A percentile compares a stretch with the other conserved stretches of the same genome.
These are phyloP conservation scores for Pittosporum tobira DNA, from an alignment of 129 eudicot species.

Conservation along the genomic window DNA sequence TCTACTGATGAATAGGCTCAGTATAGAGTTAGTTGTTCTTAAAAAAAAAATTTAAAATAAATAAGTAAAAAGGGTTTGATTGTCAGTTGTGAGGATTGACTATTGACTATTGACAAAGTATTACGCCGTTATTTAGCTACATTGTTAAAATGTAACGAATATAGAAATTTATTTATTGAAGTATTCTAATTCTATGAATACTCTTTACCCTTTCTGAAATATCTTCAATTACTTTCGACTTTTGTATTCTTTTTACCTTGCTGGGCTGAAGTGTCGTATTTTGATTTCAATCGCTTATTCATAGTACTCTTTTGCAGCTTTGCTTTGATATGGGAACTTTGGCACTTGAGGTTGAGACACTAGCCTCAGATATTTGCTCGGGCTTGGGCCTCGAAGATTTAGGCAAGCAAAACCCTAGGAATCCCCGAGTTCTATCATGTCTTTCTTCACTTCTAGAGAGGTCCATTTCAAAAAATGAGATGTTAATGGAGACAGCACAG, in stretches of 20 bases:
- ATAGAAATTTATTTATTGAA: no score
- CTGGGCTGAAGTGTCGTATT: neutral
- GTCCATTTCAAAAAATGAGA: slow-evolving; percentile 46
- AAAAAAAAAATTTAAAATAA: no score
- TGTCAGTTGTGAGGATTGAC: neutral
- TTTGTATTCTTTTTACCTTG: neutral
- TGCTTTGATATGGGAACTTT: slow-evolving; percentile 37
- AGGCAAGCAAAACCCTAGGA: slow-evolving; percentile 28
- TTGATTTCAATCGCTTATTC: neutral
- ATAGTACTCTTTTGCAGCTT: slow-evolving; percentile 20
- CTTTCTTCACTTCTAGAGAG: slow-evolving; percentile 52
- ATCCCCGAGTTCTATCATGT: slow-evolving; percentile 49
- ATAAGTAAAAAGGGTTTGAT: no score
- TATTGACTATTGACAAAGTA: neutral
- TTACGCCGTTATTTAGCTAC: neutral
- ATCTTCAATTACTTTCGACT: neutral
- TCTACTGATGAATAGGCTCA: no score
- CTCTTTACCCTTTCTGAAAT: neutral
- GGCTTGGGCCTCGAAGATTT: slow-evolving; percentile 46
- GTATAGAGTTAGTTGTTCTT: no score
- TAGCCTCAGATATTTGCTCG: slow-evolving; percentile 31
- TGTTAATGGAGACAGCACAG: slow-evolving; percentile 31
- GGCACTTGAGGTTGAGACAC: slow-evolving; percentile 31
- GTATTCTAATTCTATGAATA: neutral
- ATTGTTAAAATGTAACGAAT: neutral